Conservation (phyloP, 805 yeast genomes). For the Ogataea neopini region DNA sequence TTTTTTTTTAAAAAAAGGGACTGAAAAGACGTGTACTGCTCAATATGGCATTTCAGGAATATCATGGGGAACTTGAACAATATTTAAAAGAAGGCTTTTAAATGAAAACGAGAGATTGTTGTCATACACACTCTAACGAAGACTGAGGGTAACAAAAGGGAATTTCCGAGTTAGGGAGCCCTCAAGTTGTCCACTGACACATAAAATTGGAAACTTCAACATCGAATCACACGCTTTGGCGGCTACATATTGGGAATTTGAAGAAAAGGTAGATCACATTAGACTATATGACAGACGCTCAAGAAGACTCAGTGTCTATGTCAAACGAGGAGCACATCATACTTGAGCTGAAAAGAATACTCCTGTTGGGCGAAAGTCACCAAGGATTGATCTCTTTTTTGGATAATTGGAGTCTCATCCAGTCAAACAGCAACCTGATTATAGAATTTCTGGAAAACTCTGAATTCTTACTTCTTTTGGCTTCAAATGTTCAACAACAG, state of each 20-base stretch:
- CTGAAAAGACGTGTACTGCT: background rate
- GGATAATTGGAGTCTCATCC: conserved; percentile 16
- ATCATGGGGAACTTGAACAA: conserved; percentile 2
- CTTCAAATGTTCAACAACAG: background rate
- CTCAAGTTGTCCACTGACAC: background rate
- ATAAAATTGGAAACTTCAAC: background rate
- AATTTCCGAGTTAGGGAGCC: background rate
- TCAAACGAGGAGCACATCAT: background rate
- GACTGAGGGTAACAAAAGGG: too few species aligned
- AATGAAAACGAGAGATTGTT: background rate
- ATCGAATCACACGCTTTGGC: background rate
- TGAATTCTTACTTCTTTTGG: conserved; percentile 10
- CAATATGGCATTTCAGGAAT: background rate
- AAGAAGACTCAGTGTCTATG: background rate
- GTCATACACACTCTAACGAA: too few species aligned
- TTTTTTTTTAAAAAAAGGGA: background rate
- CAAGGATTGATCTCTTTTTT: conserved; percentile 9
- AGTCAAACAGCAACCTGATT: conserved; percentile 10
- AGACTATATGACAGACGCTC: background rate
- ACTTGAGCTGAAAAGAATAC: background rate
- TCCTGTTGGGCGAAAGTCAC: background rate
- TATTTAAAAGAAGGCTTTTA: background rate
- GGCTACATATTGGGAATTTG: background rate
- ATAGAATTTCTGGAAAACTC: conserved; percentile 16
- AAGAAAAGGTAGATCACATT: background rate